Evolutionary conservation across 164 flowering plant species (phyloP), one percentile per base, ranked within the genome.

Genomic region (Platanus orientalis): DNA sequence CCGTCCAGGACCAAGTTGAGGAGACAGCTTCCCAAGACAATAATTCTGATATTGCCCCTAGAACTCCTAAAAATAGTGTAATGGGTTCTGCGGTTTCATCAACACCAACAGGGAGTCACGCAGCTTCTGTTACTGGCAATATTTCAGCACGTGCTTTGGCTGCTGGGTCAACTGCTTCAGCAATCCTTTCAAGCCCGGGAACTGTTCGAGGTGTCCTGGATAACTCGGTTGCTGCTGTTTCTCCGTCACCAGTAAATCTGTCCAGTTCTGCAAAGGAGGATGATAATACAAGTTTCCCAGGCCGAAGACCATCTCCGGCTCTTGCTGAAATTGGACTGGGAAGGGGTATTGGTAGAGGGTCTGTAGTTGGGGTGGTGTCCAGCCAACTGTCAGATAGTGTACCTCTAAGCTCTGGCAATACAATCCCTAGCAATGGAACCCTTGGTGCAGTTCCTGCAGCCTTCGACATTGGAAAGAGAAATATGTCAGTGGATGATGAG

Each of bases 391-490:
- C 84, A 47, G 52, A 75, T 44, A 75, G 69, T 73, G 61, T 76
- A 32, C 86, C 88, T 29, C 66, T 78, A 60, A 70, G 77, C 76
- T 70, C 95, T 71, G 80, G 81, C n/a, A 75, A 51, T 63, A 30
- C 73, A 68, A 65, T 76, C 63, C 74, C 92, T 40, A 70, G 76
- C 72, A 81, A 73, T 71, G 86, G 81, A 49, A 58, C 84, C 39
- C 76, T 77, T 69, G 79, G 81, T 64, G 61, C 77, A 19, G 68
- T 71, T 54, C 65, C 93, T 70, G 66, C 75, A 20, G 80, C 80
- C 24, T 62, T 89, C 51, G 97, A 89, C 26, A 52, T 84, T 25
- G 58, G 85, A 67, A 95, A 89, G 77, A 85, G 85, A 74, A 90
- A 77, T 72, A 75, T 81, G 26, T 61, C 82, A 52, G 89, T 78